Conservation (phyloP, 2,329 filamentous ascomycete genomes). For the Diaporthe caulivora region DNA sequence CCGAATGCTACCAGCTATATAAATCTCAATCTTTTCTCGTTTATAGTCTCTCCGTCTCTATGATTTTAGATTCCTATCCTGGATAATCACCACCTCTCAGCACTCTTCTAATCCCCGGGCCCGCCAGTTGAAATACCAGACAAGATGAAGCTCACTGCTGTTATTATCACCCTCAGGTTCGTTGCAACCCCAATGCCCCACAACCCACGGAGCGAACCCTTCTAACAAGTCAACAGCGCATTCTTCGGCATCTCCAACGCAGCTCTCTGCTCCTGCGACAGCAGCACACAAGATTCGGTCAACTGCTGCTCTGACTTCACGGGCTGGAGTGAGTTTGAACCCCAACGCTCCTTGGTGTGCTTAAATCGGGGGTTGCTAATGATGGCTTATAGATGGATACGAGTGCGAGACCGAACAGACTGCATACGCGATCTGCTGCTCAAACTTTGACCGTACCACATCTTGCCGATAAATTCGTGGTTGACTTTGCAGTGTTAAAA, state of each 20-base stretch:
- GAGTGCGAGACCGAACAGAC: conserved; percentile 3
- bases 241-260: conserved; percentile 14
- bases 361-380: background rate
- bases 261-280: conserved; percentile 14
- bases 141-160: conserved; percentile 14
- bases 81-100: background rate
- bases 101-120: background rate
- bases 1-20: background rate
- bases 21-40: background rate
- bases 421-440: conserved; percentile 1
- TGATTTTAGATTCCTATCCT: too few species aligned
- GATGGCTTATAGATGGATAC: background rate
- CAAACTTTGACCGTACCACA: conserved; percentile 7
- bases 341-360: background rate
- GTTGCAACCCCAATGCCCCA: background rate
- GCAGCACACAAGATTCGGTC: conserved; percentile 7
- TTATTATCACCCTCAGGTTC: background rate
- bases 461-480: background rate
- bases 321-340: background rate
- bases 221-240: background rate
- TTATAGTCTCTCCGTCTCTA: too few species aligned
- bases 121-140: background rate
- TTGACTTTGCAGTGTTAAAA: too few species aligned
- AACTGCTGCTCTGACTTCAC: background rate
- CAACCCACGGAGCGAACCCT: background rate